Evolutionary conservation across 2,329 filamentous ascomycete species (phyloP).

Genomic region (Verticillium dahliae): DNA sequence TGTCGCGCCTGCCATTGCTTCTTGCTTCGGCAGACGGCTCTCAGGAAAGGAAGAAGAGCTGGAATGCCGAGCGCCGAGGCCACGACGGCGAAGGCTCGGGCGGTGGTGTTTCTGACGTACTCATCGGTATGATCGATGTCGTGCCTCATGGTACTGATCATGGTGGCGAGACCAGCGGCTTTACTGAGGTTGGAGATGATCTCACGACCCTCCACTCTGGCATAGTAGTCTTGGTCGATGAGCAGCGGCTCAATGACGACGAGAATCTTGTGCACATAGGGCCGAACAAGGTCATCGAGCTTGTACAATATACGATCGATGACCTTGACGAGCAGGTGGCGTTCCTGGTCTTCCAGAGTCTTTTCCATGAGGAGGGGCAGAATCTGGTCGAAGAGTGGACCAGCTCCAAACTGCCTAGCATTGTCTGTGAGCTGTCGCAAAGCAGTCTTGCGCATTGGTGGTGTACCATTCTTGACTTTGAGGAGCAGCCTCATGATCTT

Average conservation of each 20-base stretch:
- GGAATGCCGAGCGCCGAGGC: slow-evolving; percentile 94
- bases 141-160: slow-evolving; percentile 99
- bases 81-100: slow-evolving; percentile 92
- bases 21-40: slow-evolving; percentile 94
- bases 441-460: slow-evolving; percentile 97
- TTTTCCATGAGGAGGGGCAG: slow-evolving; percentile 97
- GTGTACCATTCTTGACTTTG: slow-evolving; percentile 99
- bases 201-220: slow-evolving; percentile 93
- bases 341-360: slow-evolving; percentile 93
- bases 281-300: slow-evolving; percentile 90
- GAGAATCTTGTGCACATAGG: slow-evolving; percentile 96
- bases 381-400: slow-evolving; percentile 94
- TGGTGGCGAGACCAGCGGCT: slow-evolving; percentile 91
- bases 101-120: slow-evolving; percentile 96
- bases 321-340: slow-evolving; percentile 96
- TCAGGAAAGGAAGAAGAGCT: slow-evolving; percentile 86
- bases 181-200: slow-evolving; percentile 98
- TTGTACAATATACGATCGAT: slow-evolving; percentile 99
- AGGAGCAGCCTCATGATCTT: slow-evolving; percentile 97
- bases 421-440: slow-evolving; percentile 97
- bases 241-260: slow-evolving; percentile 98
- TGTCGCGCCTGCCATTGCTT: slow-evolving; percentile 98
- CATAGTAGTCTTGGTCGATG: slow-evolving; percentile 99
- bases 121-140: slow-evolving; percentile 98
- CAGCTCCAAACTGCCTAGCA: slow-evolving; percentile 89